Conservation (phyloP, 1,139 yeast species). For the Blastobotrys proliferans region DNA sequence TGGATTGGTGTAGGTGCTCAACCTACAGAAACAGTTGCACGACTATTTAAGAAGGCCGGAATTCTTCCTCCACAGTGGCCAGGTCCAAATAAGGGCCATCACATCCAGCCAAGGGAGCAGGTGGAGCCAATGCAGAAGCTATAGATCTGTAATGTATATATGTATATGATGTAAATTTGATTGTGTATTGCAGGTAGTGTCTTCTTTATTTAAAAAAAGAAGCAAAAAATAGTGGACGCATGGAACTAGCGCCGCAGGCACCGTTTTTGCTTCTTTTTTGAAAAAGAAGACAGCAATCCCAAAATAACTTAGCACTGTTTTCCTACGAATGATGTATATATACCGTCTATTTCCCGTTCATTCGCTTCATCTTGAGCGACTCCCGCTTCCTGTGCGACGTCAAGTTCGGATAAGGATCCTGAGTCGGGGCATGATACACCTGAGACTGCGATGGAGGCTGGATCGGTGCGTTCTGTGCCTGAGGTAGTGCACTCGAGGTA, state of each 20-base stretch:
- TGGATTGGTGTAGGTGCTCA: constrained; percentile 99
- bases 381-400: constrained; percentile 35
- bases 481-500: constrained; percentile 4
- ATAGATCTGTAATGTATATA: background rate
- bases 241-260: no score
- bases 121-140: constrained; percentile 15
- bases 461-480: background rate
- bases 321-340: no score
- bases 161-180: no score
- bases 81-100: constrained; percentile 32
- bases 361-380: constrained; percentile 34
- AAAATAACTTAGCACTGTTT: no score
- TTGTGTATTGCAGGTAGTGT: no score
- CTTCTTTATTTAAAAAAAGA: no score
- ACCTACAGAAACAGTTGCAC: constrained; percentile 78
- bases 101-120: constrained; percentile 19
- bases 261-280: no score
- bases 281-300: no score
- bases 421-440: constrained; percentile 9
- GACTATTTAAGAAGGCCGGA: constrained; percentile 62
- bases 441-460: constrained; percentile 5
- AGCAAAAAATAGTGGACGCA: no score
- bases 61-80: constrained; percentile 69
- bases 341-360: constrained; percentile 16
- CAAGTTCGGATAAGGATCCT: constrained; percentile 5